Evolutionary conservation across 768 basidiomycete genomes (phyloP), one percentile per base, ranked within the genome.

Genomic region (Russula griseocarnosa): DNA sequence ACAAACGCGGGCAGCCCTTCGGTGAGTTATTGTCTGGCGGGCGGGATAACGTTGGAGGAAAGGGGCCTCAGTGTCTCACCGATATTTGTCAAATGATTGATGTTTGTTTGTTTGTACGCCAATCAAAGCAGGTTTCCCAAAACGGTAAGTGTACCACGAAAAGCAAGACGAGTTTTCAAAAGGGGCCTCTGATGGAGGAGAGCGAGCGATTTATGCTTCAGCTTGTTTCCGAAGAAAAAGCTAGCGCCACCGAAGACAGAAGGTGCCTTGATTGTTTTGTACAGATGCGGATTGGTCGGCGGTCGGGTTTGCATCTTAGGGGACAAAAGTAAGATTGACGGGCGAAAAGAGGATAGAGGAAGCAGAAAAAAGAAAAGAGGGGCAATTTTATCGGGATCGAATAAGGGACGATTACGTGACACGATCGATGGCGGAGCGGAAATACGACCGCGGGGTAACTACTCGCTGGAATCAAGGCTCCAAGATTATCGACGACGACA

Each of bases 321-420:
- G 44, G 14, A 60, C 58, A 54, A 54, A 59, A 59, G 52, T n/a
- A 20, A 26, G 40, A 38, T 59, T 59, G 51, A 51, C 50, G 57
- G 20, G 36, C 28, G 44, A 58, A 58, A 52, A 49, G 56, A 40
- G 58, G 63, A 59, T 54, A 51, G 36, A 44, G 18, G 46, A 55
- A 54, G 11, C 18, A 30, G 38, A 34, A 65, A 38, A 55, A 50
- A 28, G 54, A 54, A 61, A 56, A 56, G 30, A 34, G 40, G 55
- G 32, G 38, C 36, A 28, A 16, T 51, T 49, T 57, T 62, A 49
- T 62, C 55, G 55, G 55, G 11, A 49, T 59, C 58, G 46, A 49
- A 64, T 20, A 63, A n/a, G 46, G 44, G 28, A 56, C 26, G 6
- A 55, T 65, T 65, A 65, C 64, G 64, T 65, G 54, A 65, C 32